These are phyloP conservation scores for Saccharomyces paradoxus DNA, from an alignment of 805 yeast species.

Conservation along the genomic window DNA sequence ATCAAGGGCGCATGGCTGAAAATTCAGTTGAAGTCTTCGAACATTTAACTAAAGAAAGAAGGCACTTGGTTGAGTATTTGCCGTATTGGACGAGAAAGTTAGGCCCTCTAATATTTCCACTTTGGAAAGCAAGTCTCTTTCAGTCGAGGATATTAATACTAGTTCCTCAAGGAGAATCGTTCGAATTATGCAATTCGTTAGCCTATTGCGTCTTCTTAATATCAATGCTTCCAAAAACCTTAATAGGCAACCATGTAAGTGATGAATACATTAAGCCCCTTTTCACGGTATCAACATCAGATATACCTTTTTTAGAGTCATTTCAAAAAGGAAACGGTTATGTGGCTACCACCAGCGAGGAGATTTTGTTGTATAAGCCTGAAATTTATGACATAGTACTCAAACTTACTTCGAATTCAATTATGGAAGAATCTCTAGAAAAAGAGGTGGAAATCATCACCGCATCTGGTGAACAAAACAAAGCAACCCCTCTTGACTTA, in stretches of 20 bases:
- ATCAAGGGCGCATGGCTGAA: not conserved
- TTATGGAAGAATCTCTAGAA: slow-evolving; percentile 2
- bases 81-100: slow-evolving; percentile 22
- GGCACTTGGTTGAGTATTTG: slow-evolving; percentile 13
- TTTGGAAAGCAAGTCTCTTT: slow-evolving; percentile 28
- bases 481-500: slow-evolving; percentile 25
- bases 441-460: slow-evolving; percentile 9
- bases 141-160: slow-evolving; percentile 24
- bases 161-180: slow-evolving; percentile 21
- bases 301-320: slow-evolving; percentile 10
- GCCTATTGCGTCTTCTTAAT: slow-evolving; percentile 21
- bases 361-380: slow-evolving; percentile 16
- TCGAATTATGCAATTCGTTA: slow-evolving; percentile 23
- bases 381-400: slow-evolving; percentile 23
- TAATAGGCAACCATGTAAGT: not conserved
- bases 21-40: not conserved
- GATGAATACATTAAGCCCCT: slow-evolving; percentile 12
- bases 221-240: slow-evolving; percentile 10
- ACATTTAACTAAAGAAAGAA: not conserved
- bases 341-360: slow-evolving; percentile 30
- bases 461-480: slow-evolving; percentile 9
- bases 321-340: slow-evolving; percentile 7
- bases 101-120: slow-evolving; percentile 29
- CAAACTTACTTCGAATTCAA: slow-evolving; percentile 10
- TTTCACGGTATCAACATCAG: slow-evolving; percentile 18